Evolutionary conservation across 192 early-diverging fungal species (phyloP).

Genomic region (Coemansia sp.): DNA sequence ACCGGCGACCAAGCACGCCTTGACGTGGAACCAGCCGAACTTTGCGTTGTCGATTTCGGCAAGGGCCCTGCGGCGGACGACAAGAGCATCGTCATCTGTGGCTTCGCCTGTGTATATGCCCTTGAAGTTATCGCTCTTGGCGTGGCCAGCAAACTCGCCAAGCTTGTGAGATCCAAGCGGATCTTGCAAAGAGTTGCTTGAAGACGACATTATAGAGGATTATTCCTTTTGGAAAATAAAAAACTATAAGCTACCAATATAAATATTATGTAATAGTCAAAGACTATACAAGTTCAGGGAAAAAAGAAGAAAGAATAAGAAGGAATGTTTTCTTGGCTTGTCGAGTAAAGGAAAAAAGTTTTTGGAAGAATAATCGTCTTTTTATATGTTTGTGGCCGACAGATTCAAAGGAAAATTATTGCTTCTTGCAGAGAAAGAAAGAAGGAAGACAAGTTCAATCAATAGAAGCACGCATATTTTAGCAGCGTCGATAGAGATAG

Average conservation of each 20-base stretch:
- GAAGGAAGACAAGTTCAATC: too few species aligned
- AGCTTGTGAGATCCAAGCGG: conserved; percentile 8
- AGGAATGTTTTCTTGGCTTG: not conserved
- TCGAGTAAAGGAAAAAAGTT: not conserved
- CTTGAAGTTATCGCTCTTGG: not conserved
- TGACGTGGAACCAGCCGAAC: conserved; percentile 73
- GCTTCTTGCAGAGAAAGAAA: too few species aligned
- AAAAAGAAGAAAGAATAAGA: not conserved
- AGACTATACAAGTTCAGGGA: not conserved
- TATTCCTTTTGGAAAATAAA: too few species aligned
- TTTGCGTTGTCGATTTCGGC: conserved; percentile 63
- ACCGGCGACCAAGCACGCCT: conserved; percentile 68
- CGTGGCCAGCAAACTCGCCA: conserved; percentile 1
- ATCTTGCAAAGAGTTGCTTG: conserved; percentile 12
- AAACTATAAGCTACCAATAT: too few species aligned
- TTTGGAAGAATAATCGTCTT: not conserved
- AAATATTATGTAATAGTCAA: not conserved
- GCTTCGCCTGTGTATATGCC: conserved; percentile 5
- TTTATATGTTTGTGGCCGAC: not conserved
- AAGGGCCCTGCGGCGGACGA: conserved; percentile 30
- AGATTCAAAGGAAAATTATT: not conserved
- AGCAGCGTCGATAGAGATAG: too few species aligned
- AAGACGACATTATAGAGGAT: conserved; percentile 6
- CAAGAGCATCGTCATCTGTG: conserved; percentile 7
- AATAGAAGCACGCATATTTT: too few species aligned